Evolutionary conservation across 495 filamentous ascomycete genomes (phyloP).

Genomic region (Xeromyces bisporus): DNA sequence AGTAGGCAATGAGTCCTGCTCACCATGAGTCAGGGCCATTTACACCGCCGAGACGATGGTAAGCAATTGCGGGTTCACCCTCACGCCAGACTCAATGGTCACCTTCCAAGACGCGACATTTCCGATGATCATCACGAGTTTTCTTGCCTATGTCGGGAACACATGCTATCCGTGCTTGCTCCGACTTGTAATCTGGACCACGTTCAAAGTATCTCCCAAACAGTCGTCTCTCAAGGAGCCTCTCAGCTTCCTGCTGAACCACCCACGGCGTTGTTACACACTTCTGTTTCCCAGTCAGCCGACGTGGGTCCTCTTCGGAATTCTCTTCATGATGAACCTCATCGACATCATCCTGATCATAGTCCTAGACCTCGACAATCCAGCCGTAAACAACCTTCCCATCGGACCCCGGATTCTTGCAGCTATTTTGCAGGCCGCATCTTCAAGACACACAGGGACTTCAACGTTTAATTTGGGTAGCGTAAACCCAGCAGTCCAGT

Average conservation of each 20-base stretch:
- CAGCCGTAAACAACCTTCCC: constrained; percentile 13
- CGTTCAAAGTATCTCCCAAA: constrained; percentile 33
- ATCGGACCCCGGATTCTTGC: constrained; percentile 28
- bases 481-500: constrained; percentile 46
- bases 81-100: constrained; percentile 73
- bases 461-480: too few species aligned
- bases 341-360: constrained; percentile 44
- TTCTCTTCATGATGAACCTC: constrained; percentile 37
- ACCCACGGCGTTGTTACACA: constrained; percentile 47
- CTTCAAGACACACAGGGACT: constrained; percentile 44
- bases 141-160: constrained; percentile 68
- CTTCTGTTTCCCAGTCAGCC: constrained; percentile 41
- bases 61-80: constrained; percentile 43
- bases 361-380: constrained; percentile 34
- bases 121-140: constrained; percentile 49
- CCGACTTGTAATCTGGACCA: constrained; percentile 60
- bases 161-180: constrained; percentile 71
- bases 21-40: too few species aligned
- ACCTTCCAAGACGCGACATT: constrained; percentile 54
- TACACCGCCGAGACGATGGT: constrained; percentile 20
- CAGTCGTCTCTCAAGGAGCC: constrained; percentile 14
- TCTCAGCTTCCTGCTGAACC: constrained; percentile 38
- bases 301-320: constrained; percentile 47
- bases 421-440: constrained; percentile 43
- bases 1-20: too few species aligned